phyloP scores from a whole-genome alignment of 164 flowering plant genomes.

The Chimonanthus salicifolius region DNA sequence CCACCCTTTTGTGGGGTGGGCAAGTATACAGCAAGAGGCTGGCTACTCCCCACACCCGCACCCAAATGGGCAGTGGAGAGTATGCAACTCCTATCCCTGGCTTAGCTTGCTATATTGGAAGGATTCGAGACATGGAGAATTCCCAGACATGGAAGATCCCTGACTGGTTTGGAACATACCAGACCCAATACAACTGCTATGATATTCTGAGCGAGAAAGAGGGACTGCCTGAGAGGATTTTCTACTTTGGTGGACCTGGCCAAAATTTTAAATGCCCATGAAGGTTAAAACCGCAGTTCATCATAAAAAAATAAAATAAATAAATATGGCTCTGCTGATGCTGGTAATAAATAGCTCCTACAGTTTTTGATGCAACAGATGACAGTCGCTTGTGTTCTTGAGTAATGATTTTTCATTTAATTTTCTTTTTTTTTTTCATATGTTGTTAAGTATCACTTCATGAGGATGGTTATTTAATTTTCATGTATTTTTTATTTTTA shows the following conservation, averaged over 20 bases:
- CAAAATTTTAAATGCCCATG: constrained; percentile 1
- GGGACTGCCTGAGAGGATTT: not conserved
- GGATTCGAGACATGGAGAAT: not conserved
- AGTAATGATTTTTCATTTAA: not conserved
- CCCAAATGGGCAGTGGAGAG: constrained; percentile 18
- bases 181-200: not conserved
- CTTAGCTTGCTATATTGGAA: constrained; percentile 2
- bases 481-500: no score
- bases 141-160: not conserved
- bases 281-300: not conserved
- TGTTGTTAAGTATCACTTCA: not conserved
- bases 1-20: constrained; percentile 4
- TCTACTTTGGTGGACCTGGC: constrained; percentile 13
- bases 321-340: not conserved
- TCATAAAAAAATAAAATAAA: not conserved
- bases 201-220: not conserved
- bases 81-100: not conserved
- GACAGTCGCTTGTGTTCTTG: not conserved
- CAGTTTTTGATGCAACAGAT: not conserved
- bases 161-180: not conserved
- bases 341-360: not conserved
- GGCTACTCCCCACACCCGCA: constrained; percentile 4
- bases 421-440: not conserved
- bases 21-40: not conserved
- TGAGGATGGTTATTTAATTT: no score